Evolutionary conservation across 352 stramenopile genomes (phyloP), one percentile per base, ranked within the genome.

Genomic region (Pythium sp.): DNA sequence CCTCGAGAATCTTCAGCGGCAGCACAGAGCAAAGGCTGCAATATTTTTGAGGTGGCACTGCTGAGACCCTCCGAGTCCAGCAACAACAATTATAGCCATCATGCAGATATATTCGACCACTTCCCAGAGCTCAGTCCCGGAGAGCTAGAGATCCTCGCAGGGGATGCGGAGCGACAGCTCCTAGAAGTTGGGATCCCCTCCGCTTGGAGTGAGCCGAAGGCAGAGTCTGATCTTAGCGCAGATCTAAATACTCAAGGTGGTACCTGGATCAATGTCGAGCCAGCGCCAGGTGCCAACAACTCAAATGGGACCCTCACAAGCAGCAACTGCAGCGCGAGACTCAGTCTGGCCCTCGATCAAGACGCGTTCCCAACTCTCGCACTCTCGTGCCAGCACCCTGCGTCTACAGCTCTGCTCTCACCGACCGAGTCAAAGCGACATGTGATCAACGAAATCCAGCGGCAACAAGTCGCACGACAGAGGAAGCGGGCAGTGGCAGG

Each of bases 131-230:
- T 73, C 43, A 67, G 54, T 8, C n/a, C 58, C 1, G 53, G 62
- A 7, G 66, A 85, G 55, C 68, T 85, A 18, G 78, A 82, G 34
- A 73, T 67, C 8, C 47, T 85, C 14, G 75, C 75, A 1, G 38
- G 75, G 49, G 78, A 81, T 51, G 73, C 73, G 20, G 72, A 74
- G 55, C 59, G 69, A 1, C 69, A 80, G 60, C 65, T 82, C 6
- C 54, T 85, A 14, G 72, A 81, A 30, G 65, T 72, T 49, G 65
- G 30, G 14, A 58, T 58, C 6, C 43, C 18, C 14, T 41, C 26
- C 5, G 24, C 32, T 6, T 65, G 57, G 58, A 53, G 14, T 3
- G 30, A 9, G 24, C 14, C 55, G n/a, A 51, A 22, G 43, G 15
- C 43, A 22, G 30, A 61, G 28, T 11, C 54, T 26, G 54, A 32